A percentile compares a stretch with the other conserved stretches of the same genome.
phyloP scores from a whole-genome alignment of 2,329 filamentous ascomycete species.

The Calycina marina region DNA sequence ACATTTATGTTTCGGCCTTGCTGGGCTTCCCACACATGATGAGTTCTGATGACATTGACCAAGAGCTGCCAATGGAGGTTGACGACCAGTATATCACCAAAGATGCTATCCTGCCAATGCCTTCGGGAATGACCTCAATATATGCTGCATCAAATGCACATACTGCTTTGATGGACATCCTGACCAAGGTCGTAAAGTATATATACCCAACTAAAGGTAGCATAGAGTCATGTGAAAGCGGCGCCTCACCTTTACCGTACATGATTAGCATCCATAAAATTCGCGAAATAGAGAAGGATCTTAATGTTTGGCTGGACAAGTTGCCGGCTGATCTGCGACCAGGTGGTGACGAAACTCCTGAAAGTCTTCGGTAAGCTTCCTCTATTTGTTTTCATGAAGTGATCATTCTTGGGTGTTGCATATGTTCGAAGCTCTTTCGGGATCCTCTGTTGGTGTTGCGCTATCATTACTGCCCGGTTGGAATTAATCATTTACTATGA shows the following conservation, averaged over 20 bases:
- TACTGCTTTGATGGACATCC: slow-evolving; percentile 46
- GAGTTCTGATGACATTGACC: slow-evolving; percentile 50
- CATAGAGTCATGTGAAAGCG: slow-evolving; percentile 2
- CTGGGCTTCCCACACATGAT: slow-evolving; percentile 52
- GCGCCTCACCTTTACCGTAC: slow-evolving; percentile 32
- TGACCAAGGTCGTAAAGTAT: slow-evolving; percentile 48
- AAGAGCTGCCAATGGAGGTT: slow-evolving; percentile 47
- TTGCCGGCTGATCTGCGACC: slow-evolving; percentile 68
- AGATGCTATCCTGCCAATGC: slow-evolving; percentile 38
- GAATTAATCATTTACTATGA: no score
- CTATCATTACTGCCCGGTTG: no score
- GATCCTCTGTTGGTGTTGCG: no score
- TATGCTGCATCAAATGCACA: slow-evolving; percentile 54
- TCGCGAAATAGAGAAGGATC: slow-evolving; percentile 47
- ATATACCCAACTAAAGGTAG: slow-evolving; percentile 49
- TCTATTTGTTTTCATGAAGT: no score
- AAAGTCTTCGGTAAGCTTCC: slow-evolving; percentile 56
- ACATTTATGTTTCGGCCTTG: slow-evolving; percentile 54
- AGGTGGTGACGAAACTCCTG: slow-evolving; percentile 58
- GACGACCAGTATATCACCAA: slow-evolving; percentile 54
- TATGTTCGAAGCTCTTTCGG: neutral
- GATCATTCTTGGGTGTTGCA: no score
- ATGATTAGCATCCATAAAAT: slow-evolving; percentile 49
- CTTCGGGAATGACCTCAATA: slow-evolving; percentile 37
- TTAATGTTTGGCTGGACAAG: slow-evolving; percentile 47